Evolutionary conservation across 208 protist genomes (phyloP), one percentile per base, ranked within the genome.

Genomic region (Leishmania amazonensis): DNA sequence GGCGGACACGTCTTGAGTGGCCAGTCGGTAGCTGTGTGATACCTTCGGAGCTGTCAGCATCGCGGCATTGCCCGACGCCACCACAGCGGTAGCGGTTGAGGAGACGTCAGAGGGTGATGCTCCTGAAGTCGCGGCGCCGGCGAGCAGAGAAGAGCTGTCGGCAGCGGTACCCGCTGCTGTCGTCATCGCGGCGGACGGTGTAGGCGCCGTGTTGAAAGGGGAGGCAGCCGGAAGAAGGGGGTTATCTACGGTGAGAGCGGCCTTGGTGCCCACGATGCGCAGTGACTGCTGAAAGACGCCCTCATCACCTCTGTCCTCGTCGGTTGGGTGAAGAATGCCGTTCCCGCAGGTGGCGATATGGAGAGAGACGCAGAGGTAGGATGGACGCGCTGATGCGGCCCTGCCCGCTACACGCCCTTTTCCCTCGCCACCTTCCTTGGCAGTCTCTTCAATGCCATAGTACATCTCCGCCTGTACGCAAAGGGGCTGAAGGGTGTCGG

Each of bases 381-480:
- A 11, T 11, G 83, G 83, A 11, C 83, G 78, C 5, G 74, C 53
- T 1, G 64, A 0, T 58, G 51, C 24, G 11, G 35, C 62, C 19
- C 42, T 49, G 21, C 45, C 31, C 54, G 15, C 21, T 28, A 17
- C 8, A 45, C 8, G 1, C 28, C 31, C 75, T 6, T 19, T 54
- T 7, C 3, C 71, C 28, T 24, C 45, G 21, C 2, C 60, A 28
- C 19, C 31, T 60, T 35, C 68, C 57, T 7, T 45, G 13, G 64
- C 31, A 24, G 64, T 79, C 6, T 8, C 70, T 4, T 79, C 78
- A n/a, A 86, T 60, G 74, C 83, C 78, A 73, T 86, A 86, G 67
- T 86, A 83, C 4, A 86, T 57, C 74, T 68, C 77, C 67, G 83
- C 83, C 73, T 86, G 73, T 31, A 86, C 83, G 49, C 78, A 79